Base-by-base conservation (phyloP, 2,329 filamentous ascomycete species). In the Hypoxylon sp. region DNA sequence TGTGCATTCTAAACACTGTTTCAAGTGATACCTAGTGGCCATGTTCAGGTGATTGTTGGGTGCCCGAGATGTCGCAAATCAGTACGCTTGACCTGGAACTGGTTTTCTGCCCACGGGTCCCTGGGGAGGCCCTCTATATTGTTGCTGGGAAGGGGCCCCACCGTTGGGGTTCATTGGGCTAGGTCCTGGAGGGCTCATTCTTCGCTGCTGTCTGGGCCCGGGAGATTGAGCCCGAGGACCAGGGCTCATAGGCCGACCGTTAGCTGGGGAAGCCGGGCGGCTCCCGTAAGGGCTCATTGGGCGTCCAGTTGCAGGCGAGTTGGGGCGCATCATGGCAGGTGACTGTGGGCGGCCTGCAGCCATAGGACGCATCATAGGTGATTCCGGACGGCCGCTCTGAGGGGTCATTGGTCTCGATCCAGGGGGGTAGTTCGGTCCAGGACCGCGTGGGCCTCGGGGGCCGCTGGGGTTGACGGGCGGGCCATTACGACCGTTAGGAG, bases 61-160 rank as follows among this genome's bases (percentile, higher is more conserved):
- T 22, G 36, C 11, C n/a, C n/a, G 30, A 11, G 8, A 16, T 36
- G 16, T 22, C 28, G 44, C 46, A 52, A 30, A 54, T 68, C 72
- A 85, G 59, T 82, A 83, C 3, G 84, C 84, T 74, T 86, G 84
- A 33, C 84, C 84, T 4, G 85, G 84, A 40, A 88, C 82, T 24
- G 86, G 84, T 75, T 88, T 88, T 58, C 85, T 82, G 69, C 77
- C 80, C 63, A 86, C 79, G 24, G 82, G 78, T 40, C 79, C 81
- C 28, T 80, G 75, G 38, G 78, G 74, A 59, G 69, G 74, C 16
- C 75, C 73, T 4, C 72, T 71, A 46, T 75, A 73, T 32, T 71
- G 73, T 53, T 73, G 76, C 30, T 64, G 72, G 5, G 71, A 61
- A 56, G 67, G 59, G 33, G 64, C 66, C 32, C 70, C 64, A 48